A percentile compares a stretch with the other conserved stretches of the same genome.
These are phyloP conservation scores for Cephaloascus albidus DNA, from an alignment of 805 yeast species.

Conservation along the genomic window DNA sequence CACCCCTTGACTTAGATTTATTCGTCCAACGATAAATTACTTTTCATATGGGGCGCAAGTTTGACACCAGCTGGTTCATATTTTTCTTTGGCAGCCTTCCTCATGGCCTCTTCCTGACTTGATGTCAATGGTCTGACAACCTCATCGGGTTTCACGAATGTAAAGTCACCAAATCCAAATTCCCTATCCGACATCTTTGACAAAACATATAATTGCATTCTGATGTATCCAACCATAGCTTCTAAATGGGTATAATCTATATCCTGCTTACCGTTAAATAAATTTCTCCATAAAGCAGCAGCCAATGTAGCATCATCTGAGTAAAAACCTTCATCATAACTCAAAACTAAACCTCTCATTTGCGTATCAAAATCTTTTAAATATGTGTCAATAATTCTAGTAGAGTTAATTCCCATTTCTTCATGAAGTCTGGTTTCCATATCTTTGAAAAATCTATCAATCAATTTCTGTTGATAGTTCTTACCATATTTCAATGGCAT, in stretches of 20 bases:
- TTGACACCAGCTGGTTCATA: constrained; percentile 40
- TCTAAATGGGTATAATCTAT: constrained; percentile 79
- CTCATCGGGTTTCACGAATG: constrained; percentile 75
- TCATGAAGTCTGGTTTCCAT: constrained; percentile 79
- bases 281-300: constrained; percentile 80
- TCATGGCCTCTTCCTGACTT: constrained; percentile 51
- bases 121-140: constrained; percentile 63
- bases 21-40: constrained; percentile 31
- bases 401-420: constrained; percentile 77
- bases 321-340: constrained; percentile 87
- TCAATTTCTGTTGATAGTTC: constrained; percentile 84
- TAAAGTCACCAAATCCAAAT: constrained; percentile 84
- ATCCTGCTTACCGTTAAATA: constrained; percentile 77
- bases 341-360: constrained; percentile 77
- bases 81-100: constrained; percentile 37
- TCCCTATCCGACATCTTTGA: constrained; percentile 84
- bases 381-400: constrained; percentile 75
- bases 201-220: constrained; percentile 83
- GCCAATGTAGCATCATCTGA: constrained; percentile 74
- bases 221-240: constrained; percentile 80
- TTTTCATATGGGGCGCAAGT: constrained; percentile 51
- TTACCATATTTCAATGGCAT: constrained; percentile 86
- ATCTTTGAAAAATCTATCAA: constrained; percentile 83
- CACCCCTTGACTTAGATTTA: too few relatives aligned
- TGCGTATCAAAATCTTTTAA: constrained; percentile 87